Percentiles rank a stretch among this genome's conserved stretches.
These are phyloP conservation scores for Inonotus hispidus DNA, from an alignment of 1,284 basidiomycete species.

Conservation along the genomic window DNA sequence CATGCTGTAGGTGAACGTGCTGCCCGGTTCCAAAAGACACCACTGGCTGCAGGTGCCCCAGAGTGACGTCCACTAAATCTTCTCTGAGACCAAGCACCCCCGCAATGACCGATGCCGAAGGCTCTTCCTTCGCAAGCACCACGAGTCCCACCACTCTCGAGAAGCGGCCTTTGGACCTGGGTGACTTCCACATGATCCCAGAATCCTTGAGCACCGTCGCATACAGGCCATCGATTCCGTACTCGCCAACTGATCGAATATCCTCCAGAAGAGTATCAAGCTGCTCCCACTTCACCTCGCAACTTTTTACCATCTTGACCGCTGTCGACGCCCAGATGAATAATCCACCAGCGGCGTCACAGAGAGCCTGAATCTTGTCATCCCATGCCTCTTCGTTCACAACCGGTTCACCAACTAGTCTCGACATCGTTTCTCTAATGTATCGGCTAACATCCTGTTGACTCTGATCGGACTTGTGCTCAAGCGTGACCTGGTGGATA, in stretches of 20 bases:
- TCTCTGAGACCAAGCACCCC: neutral
- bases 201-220: neutral
- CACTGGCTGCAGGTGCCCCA: neutral
- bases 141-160: neutral
- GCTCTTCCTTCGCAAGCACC: neutral
- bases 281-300: too few relatives aligned
- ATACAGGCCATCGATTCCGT: neutral
- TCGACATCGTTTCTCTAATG: neutral
- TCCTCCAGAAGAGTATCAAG: too few relatives aligned
- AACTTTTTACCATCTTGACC: neutral
- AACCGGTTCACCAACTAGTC: too few relatives aligned
- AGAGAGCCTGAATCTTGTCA: neutral
- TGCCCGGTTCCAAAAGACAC: neutral
- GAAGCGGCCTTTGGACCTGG: neutral
- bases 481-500: neutral
- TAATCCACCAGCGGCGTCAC: neutral
- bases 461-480: neutral
- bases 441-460: neutral
- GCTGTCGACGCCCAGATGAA: neutral
- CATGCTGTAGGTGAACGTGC: neutral
- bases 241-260: too few relatives aligned
- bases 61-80: neutral
- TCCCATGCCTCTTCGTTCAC: too few relatives aligned
- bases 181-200: neutral
- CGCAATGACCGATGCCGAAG: too few relatives aligned